Conservation (phyloP, 345 rosid genomes). For the Citrus maxima region DNA sequence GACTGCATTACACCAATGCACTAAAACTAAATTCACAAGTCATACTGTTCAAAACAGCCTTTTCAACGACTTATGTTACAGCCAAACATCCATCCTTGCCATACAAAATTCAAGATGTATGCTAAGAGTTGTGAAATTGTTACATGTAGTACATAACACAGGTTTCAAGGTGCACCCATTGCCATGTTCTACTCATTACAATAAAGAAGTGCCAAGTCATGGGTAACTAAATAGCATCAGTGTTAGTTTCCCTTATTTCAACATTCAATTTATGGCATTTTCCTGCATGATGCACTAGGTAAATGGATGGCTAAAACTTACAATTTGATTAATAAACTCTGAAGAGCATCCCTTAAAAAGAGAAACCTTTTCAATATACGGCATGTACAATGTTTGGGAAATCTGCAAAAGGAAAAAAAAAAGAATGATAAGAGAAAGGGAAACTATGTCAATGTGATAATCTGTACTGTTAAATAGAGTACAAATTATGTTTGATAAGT, state of each 20-base stretch:
- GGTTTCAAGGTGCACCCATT: too few species aligned
- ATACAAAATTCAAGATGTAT: background rate
- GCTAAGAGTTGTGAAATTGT: background rate
- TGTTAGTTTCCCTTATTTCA: background rate
- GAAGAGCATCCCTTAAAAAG: slow-evolving; percentile 76
- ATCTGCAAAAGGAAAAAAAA: slow-evolving; percentile 44
- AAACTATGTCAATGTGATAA: slow-evolving; percentile 7
- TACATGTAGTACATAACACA: background rate
- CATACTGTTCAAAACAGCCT: background rate
- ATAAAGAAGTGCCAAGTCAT: too few species aligned
- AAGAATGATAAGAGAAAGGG: slow-evolving; percentile 3
- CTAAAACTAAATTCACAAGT: background rate
- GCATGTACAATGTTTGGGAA: slow-evolving; percentile 59
- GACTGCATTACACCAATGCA: background rate
- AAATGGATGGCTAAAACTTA: slow-evolving; percentile 33
- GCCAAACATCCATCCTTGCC: background rate
- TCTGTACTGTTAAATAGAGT: background rate
- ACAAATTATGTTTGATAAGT: background rate
- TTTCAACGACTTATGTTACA: background rate
- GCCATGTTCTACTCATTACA: too few species aligned
- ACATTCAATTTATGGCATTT: background rate
- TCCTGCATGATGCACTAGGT: background rate
- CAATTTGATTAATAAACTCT: slow-evolving; percentile 86
- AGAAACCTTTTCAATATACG: slow-evolving; percentile 51
- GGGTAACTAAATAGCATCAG: background rate